phyloP scores from a whole-genome alignment of 208 protist species.

The Leishmania arabica region DNA sequence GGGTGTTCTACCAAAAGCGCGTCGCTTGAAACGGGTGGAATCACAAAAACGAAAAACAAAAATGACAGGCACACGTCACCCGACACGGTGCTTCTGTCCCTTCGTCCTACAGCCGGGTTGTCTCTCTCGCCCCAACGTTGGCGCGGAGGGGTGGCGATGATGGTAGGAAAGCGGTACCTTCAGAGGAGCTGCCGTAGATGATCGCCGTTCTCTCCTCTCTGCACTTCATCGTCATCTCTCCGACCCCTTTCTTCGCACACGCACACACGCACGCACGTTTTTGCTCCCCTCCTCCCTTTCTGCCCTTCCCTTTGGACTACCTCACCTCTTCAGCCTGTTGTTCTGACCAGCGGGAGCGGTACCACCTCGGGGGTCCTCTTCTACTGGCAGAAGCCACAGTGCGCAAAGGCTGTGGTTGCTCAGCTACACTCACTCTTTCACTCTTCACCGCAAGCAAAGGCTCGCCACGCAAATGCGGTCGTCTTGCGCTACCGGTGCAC shows the following conservation, averaged over 20 bases:
- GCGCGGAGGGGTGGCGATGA: neutral
- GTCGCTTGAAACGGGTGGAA: neutral
- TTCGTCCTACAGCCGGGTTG: neutral
- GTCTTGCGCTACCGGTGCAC: neutral
- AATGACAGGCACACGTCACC: neutral
- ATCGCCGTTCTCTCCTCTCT: neutral
- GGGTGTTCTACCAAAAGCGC: neutral
- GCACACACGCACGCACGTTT: neutral
- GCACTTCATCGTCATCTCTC: neutral
- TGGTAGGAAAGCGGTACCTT: neutral
- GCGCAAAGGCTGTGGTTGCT: neutral
- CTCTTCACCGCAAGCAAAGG: neutral
- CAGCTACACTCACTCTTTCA: too few species aligned
- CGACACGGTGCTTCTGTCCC: neutral
- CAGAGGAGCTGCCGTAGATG: neutral
- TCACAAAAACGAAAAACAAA: neutral
- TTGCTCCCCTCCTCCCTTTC: neutral
- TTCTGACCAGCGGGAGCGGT: neutral
- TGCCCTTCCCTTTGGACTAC: neutral
- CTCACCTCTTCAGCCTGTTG: slow-evolving; percentile 7
- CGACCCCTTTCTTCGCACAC: neutral
- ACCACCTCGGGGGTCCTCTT: neutral
- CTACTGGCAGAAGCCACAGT: neutral
- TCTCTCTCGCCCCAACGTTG: neutral
- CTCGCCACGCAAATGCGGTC: neutral